Percentiles rank a stretch among this genome's conserved stretches.
Conservation (phyloP, 208 protist genomes). For the Leptomonas seymouri region DNA sequence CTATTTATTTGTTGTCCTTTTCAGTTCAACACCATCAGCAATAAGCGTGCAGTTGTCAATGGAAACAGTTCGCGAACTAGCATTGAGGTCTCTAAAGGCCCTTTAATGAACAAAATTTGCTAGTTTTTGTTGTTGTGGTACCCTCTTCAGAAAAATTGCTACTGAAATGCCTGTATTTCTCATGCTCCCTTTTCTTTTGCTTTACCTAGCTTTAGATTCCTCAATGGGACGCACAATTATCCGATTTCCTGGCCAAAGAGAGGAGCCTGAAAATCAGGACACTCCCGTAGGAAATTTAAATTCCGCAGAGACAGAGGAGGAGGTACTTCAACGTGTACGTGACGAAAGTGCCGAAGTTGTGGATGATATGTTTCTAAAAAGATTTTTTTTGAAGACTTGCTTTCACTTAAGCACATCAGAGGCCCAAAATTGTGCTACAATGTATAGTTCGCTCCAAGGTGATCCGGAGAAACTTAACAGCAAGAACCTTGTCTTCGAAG, state of each 20-base stretch:
- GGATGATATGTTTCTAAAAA: neutral
- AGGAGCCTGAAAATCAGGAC: neutral
- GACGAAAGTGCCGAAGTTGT: neutral
- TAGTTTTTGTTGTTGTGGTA: neutral
- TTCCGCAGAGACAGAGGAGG: neutral
- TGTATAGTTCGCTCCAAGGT: conserved; percentile 9
- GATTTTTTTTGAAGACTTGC: neutral
- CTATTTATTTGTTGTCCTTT: too few species aligned
- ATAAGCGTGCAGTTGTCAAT: too few species aligned
- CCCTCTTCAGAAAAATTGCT: neutral
- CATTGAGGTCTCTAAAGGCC: too few species aligned
- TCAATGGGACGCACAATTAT: conserved; percentile 33
- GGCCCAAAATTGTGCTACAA: neutral
- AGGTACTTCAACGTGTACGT: neutral
- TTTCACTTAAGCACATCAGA: neutral
- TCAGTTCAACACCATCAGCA: too few species aligned
- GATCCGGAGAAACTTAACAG: conserved; percentile 7
- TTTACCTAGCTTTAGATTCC: neutral
- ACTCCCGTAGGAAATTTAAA: neutral
- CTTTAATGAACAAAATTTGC: neutral
- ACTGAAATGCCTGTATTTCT: neutral
- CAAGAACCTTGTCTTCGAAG: conserved; percentile 19
- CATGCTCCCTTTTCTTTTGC: neutral
- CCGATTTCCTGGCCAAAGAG: conserved; percentile 7
- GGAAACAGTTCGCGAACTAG: too few species aligned